These are phyloP conservation scores for Kluyveromyces wickerhamii DNA, from an alignment of 805 yeast species.

Conservation along the genomic window DNA sequence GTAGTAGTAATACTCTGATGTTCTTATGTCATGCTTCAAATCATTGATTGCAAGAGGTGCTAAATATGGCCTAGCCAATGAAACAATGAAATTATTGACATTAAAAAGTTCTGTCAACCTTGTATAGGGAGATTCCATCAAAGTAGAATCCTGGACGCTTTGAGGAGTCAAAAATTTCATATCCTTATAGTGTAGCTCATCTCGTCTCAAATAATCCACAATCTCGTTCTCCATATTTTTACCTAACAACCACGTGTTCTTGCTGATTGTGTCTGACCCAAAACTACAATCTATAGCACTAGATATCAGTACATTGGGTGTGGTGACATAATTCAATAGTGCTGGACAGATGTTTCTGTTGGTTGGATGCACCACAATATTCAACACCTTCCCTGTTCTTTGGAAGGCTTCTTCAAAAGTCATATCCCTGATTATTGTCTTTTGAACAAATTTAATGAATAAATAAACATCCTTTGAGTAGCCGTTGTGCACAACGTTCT, in stretches of 20 bases:
- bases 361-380: constrained; percentile 79
- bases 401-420: constrained; percentile 92
- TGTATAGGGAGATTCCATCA: constrained; percentile 68
- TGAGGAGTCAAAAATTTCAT: constrained; percentile 37
- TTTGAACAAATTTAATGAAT: constrained; percentile 64
- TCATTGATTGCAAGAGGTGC: constrained; percentile 86
- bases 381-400: constrained; percentile 68
- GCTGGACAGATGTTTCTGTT: constrained; percentile 51
- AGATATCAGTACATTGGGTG: constrained; percentile 86
- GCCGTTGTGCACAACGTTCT: constrained; percentile 68
- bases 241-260: constrained; percentile 48
- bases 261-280: constrained; percentile 59
- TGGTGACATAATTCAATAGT: constrained; percentile 77
- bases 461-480: constrained; percentile 79
- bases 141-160: constrained; percentile 33
- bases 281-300: constrained; percentile 85
- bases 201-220: constrained; percentile 43
- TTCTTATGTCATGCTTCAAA: constrained; percentile 56
- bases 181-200: constrained; percentile 16
- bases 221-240: constrained; percentile 57
- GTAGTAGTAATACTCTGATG: constrained; percentile 30
- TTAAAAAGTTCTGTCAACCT: constrained; percentile 87
- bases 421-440: constrained; percentile 64
- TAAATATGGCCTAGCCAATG: constrained; percentile 87
- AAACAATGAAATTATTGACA: constrained; percentile 86